Evolutionary conservation across 2,329 filamentous ascomycete genomes (phyloP).

Genomic region (Paraphoma chrysanthemicola): DNA sequence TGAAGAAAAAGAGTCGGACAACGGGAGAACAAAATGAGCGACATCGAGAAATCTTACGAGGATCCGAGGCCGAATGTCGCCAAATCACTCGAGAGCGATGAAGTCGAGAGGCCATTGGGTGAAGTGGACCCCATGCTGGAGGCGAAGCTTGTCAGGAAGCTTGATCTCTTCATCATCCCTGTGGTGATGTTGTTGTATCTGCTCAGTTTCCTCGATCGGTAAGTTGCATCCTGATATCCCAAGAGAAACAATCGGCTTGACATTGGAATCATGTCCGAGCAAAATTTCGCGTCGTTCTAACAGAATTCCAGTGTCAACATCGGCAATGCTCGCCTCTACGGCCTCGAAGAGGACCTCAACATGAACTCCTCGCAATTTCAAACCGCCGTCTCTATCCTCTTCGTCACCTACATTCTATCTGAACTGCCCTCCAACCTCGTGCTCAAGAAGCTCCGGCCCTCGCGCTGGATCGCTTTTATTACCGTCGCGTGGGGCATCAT

Average conservation of each 20-base stretch:
- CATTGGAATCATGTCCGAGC: neutral
- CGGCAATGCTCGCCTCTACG: conserved; percentile 71
- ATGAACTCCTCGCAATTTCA: conserved; percentile 73
- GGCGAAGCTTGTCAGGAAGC: conserved; percentile 66
- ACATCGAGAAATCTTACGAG: conserved; percentile 33
- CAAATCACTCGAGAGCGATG: conserved; percentile 26
- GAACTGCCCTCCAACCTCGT: conserved; percentile 56
- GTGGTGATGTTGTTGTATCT: conserved; percentile 74
- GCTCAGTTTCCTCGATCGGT: conserved; percentile 77
- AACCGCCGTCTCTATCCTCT: conserved; percentile 54
- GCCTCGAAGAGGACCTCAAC: conserved; percentile 67
- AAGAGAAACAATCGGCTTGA: too few relatives aligned
- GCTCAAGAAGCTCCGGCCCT: conserved; percentile 54
- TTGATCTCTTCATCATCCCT: conserved; percentile 70
- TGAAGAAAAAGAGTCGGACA: neutral
- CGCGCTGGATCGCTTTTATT: conserved; percentile 66
- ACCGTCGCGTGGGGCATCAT: conserved; percentile 64
- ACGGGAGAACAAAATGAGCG: conserved; percentile 29
- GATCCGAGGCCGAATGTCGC: conserved; percentile 12
- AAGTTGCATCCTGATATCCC: conserved; percentile 28
- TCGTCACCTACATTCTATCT: conserved; percentile 54
- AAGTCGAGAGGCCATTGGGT: conserved; percentile 33
- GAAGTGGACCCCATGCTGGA: conserved; percentile 53
- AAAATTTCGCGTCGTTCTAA: conserved; percentile 12
- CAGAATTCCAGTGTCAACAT: conserved; percentile 65